Base-by-base conservation (phyloP, 129 eudicot species). In the Escallonia herrerae region DNA sequence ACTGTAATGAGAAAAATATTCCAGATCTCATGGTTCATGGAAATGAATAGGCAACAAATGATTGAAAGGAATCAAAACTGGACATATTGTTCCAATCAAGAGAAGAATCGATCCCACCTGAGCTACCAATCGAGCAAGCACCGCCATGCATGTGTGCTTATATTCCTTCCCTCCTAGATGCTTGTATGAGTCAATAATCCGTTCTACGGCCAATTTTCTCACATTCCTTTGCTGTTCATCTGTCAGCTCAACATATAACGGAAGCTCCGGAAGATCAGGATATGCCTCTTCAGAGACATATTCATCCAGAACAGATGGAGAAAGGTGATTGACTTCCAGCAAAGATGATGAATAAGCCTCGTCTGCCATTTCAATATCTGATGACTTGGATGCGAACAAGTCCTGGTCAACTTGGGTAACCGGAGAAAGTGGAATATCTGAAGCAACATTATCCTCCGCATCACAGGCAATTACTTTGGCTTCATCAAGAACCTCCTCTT, bases 41-140 rank as follows among this genome's bases (percentile, higher is more conserved):
- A 70, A 46, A 62, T 51, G 61, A 76, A 62, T 39, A 65, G 8
- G 75, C 65, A 56, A 49, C 77, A 75, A 78, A 62, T 33, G 64
- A 4, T 43, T 63, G 7, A 46, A 66, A 43, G 61, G 56, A 78
- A 72, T 55, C 69, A 70, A 60, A 69, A 73, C 68, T 79, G 56
- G 48, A 72, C 67, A 72, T 55, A 77, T 47, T 48, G 57, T 50
- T 15, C 79, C 77, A 69, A 65, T 76, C 79, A 69, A 77, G 62
- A 76, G 59, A 71, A 48, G 61, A 67, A 62, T 71, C 80, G 47
- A 62, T 75, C 84, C 84, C 76, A 88, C 99, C 97, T 90, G 95
- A 73, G 90, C 89, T 72, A 89, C 95, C 79, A 94, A 83, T 47
- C 97, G 90, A 65, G 97, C 90, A 67, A 89, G 82, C 82, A 94